These are phyloP conservation scores for Ailanthus altissimus DNA, from an alignment of 345 rosid species.

Conservation along the genomic window DNA sequence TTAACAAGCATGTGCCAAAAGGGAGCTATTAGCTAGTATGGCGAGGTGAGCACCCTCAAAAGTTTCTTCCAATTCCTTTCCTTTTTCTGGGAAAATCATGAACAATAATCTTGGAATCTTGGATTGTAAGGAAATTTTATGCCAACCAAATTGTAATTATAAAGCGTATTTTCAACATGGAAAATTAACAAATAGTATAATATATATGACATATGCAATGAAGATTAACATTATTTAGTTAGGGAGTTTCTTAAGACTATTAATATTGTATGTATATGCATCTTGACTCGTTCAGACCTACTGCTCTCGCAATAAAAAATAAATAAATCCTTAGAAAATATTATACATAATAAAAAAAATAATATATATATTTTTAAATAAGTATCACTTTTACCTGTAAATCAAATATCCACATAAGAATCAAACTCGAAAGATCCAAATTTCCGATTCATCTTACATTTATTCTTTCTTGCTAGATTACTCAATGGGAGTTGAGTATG, in stretches of 20 bases:
- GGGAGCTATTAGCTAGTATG: not conserved
- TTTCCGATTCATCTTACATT: not conserved
- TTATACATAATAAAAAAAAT: not conserved
- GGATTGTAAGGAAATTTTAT: conserved; percentile 2
- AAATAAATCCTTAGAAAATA: too few relatives aligned
- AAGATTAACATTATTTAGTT: too few relatives aligned
- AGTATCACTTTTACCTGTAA: too few relatives aligned
- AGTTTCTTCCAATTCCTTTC: not conserved
- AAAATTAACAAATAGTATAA: not conserved
- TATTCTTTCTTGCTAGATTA: not conserved
- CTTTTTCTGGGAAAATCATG: not conserved
- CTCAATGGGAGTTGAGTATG: not conserved
- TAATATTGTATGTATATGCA: too few relatives aligned
- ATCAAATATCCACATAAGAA: too few relatives aligned
- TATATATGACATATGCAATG: too few relatives aligned
- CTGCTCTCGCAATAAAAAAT: too few relatives aligned
- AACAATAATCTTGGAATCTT: conserved; percentile 9
- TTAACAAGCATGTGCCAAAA: conserved; percentile 5
- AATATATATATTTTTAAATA: too few relatives aligned
- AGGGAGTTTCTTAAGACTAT: too few relatives aligned
- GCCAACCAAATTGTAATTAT: not conserved
- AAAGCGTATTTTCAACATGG: not conserved
- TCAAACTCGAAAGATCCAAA: not conserved
- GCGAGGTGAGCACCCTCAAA: not conserved
- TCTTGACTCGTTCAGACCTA: too few relatives aligned